Evolutionary conservation across 2,329 filamentous ascomycete species (phyloP), one percentile per base, ranked within the genome.

Genomic region (Pseudonectria foliicola): DNA sequence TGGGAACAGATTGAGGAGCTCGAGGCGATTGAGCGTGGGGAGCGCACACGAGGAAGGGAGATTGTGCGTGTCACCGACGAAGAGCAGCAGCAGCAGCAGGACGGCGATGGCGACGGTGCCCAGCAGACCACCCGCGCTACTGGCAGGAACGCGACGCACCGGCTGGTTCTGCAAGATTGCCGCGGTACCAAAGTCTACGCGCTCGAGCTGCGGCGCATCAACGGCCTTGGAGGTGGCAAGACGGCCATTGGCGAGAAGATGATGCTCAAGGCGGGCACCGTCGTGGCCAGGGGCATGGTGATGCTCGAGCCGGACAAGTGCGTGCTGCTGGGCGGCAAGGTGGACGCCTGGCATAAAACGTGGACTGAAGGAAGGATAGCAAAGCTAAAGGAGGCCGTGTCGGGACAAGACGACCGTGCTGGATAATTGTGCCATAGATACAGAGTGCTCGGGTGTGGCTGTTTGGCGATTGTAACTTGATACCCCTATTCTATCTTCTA

Each of bases 1-100:
- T 94, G 89, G 86, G 82, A 86, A 44, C 87, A 95, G 59, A 74
- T 95, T 23, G 87, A 95, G 57, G 78, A 80, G 24, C 76, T 92
- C 6, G 85, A 90, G 58, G 74, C 79, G 28, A 67, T 79, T 29
- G 78, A 82, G 51, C 71, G 83, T 10, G 85, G 85, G 1, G 85
- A 90, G 62, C 75, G 68, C 44, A 85, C 73, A 1, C 74, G 77
- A 27, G 92, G 92, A 0, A 66, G 88, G 8, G 84, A 95, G 56
- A 77, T 98, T 21, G 77, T 96, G 13, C 74, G 90, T 3, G 74
- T 92, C 21, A 60, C 62, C 1, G 68, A 69, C 3, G 68, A 68
- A 10, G 70, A 70, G 2, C 70, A 68, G 5, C 67, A 63, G 4
- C 39, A 39, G 37, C 48, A 41, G 29, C 48, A 49, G 26, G 42